Percentiles rank a stretch among this genome's conserved stretches.
These are phyloP conservation scores for Trichoderma aggressivum DNA, from an alignment of 2,329 filamentous ascomycete species.

Conservation along the genomic window DNA sequence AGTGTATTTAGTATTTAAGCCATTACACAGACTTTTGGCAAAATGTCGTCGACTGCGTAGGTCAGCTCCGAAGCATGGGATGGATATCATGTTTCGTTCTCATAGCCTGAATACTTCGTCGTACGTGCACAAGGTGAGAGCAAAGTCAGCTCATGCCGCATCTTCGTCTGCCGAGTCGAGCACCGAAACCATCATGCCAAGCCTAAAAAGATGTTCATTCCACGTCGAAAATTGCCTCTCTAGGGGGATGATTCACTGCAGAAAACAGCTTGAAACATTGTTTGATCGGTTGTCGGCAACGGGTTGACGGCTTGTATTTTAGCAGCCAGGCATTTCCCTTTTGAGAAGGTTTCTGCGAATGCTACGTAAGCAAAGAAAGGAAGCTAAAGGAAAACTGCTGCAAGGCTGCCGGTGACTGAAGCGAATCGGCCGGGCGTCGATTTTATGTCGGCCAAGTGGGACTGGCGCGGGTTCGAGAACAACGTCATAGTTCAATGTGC, in stretches of 20 bases:
- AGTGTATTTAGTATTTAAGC: not conserved
- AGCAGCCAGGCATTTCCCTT: not conserved
- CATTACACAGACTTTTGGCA: not conserved
- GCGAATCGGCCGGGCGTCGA: not conserved
- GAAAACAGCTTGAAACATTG: not conserved
- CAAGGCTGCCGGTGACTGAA: not conserved
- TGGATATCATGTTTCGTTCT: not conserved
- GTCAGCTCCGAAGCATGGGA: not conserved
- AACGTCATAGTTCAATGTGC: not conserved
- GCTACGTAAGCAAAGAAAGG: not conserved
- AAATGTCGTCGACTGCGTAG: not conserved
- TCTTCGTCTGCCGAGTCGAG: not conserved
- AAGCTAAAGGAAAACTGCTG: not conserved
- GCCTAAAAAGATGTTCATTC: not conserved
- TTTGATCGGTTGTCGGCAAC: not conserved
- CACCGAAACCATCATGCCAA: not conserved
- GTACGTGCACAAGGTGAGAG: not conserved
- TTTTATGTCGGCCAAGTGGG: not conserved
- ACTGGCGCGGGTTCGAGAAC: not conserved
- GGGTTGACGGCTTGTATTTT: not conserved
- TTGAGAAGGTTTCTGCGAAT: constrained; percentile 6
- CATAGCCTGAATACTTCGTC: not conserved
- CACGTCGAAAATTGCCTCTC: not conserved
- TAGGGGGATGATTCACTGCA: not conserved
- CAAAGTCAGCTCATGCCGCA: not conserved